Conservation (phyloP, 495 filamentous ascomycete species). For the Penicillium pulvis region DNA sequence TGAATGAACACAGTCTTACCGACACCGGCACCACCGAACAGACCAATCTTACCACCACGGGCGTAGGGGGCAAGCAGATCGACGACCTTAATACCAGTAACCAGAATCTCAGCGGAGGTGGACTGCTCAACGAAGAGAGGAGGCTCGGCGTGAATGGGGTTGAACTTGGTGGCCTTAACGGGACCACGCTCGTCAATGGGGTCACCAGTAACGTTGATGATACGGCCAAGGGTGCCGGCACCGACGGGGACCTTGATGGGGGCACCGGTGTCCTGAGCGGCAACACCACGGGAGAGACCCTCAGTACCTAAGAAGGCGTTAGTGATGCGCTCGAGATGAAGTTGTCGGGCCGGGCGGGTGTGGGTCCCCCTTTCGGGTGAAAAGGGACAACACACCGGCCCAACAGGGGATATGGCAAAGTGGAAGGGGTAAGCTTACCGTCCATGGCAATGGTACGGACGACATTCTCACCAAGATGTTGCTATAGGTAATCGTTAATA, state of each 20-base stretch:
- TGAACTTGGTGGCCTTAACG: conserved; percentile 84
- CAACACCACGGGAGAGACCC: conserved; percentile 91
- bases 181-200: conserved; percentile 99
- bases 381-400: conserved; percentile 30
- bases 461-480: conserved; percentile 99
- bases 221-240: conserved; percentile 91
- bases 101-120: conserved; percentile 90
- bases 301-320: conserved; percentile 76
- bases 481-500: conserved; percentile 55
- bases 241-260: conserved; percentile 99
- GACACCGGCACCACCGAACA: conserved; percentile 99
- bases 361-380: conserved; percentile 26
- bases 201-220: conserved; percentile 99
- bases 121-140: conserved; percentile 92
- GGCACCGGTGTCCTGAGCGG: conserved; percentile 82
- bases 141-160: conserved; percentile 92
- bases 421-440: conserved; percentile 62
- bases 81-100: conserved; percentile 99
- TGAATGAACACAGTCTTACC: conserved; percentile 99
- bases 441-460: conserved; percentile 99
- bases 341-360: conserved; percentile 21
- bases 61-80: conserved; percentile 97
- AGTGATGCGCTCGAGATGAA: conserved; percentile 19
- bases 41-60: conserved; percentile 99
- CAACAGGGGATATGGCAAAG: conserved; percentile 15